Evolutionary conservation across 345 rosid species (phyloP).

Genomic region (Euphorbia tirucalli): DNA sequence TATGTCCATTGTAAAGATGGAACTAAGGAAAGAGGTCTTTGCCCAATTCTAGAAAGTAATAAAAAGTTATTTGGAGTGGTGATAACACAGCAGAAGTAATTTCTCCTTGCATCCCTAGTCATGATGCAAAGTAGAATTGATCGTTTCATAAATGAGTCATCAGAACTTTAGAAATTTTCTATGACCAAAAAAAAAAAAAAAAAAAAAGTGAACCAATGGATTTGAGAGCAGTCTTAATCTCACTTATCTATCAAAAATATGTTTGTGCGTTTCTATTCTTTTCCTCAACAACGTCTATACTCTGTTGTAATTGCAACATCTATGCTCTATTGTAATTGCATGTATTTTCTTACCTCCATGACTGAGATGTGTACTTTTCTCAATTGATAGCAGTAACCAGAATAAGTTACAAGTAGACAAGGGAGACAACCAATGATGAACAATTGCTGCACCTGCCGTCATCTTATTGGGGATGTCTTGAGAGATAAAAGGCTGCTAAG

Average conservation of each 20-base stretch:
- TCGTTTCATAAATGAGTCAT: not conserved
- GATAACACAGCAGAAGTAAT: no score
- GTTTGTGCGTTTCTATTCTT: not conserved
- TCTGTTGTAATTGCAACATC: no score
- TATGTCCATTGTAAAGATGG: no score
- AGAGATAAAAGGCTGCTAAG: conserved; percentile 47
- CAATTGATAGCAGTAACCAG: no score
- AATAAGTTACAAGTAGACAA: not conserved
- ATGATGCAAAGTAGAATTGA: not conserved
- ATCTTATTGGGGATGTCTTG: conserved; percentile 42
- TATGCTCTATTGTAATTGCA: not conserved
- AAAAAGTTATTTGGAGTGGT: no score
- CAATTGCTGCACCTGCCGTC: not conserved
- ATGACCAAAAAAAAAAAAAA: no score
- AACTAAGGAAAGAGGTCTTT: no score
- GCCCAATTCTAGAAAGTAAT: no score
- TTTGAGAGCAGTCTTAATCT: not conserved
- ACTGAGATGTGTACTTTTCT: not conserved
- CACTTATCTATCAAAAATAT: not conserved
- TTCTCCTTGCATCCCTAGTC: no score
- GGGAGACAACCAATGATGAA: not conserved
- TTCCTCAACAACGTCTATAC: no score
- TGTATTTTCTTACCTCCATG: not conserved
- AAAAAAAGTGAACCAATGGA: not conserved
- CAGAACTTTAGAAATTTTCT: no score